These are phyloP conservation scores for Nematocida parisii DNA, from an alignment of 371 early-diverging fungal species.

Conservation along the genomic window DNA sequence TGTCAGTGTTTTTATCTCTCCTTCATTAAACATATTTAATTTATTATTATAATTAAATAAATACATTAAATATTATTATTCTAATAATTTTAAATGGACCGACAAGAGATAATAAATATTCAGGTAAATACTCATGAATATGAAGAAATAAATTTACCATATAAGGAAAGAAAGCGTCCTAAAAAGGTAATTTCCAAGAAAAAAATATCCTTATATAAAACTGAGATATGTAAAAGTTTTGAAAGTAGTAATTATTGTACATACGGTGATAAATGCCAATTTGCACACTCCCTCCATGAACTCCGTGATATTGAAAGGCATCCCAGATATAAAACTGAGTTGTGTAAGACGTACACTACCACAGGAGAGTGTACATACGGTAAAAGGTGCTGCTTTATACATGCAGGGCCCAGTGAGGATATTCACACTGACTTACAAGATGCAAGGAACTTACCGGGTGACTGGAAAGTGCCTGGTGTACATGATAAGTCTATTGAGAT, in stretches of 20 bases:
- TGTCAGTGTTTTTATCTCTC: background rate
- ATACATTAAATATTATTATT: too few species aligned
- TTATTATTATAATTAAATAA: too few species aligned
- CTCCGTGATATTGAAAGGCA: slow-evolving; percentile 79
- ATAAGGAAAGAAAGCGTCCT: slow-evolving; percentile 19
- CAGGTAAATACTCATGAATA: slow-evolving; percentile 15
- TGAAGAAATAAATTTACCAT: background rate
- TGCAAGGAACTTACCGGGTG: slow-evolving; percentile 51
- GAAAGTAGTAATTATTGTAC: slow-evolving; percentile 81
- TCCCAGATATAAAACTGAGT: slow-evolving; percentile 83
- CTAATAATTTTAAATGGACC: background rate
- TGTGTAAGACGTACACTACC: slow-evolving; percentile 76
- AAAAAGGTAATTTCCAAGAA: slow-evolving; percentile 69
- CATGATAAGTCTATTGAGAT: background rate
- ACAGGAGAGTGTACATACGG: slow-evolving; percentile 74
- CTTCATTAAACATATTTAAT: background rate
- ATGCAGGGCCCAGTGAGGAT: slow-evolving; percentile 63
- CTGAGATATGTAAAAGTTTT: slow-evolving; percentile 85
- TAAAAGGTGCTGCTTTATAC: slow-evolving; percentile 75
- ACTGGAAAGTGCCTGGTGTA: slow-evolving; percentile 55
- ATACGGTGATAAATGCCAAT: slow-evolving; percentile 86
- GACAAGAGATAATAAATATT: slow-evolving; percentile 20
- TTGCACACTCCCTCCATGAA: slow-evolving; percentile 81
- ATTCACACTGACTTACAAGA: slow-evolving; percentile 47
- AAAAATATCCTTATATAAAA: slow-evolving; percentile 80